phyloP scores from a whole-genome alignment of 805 yeast species.

The Metschnikowia lunata region DNA sequence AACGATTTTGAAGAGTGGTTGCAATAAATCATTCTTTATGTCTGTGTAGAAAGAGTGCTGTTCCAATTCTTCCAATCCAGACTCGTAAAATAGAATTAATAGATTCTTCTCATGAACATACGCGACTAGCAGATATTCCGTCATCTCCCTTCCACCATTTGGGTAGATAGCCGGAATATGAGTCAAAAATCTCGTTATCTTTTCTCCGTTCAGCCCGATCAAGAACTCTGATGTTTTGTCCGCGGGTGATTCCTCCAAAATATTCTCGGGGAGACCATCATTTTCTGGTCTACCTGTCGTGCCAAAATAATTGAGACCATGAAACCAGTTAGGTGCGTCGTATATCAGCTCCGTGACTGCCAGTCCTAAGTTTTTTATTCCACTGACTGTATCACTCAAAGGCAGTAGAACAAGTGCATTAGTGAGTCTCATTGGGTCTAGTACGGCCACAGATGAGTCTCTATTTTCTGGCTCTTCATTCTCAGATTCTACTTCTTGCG shows the following conservation, averaged over 20 bases:
- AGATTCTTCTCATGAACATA: constrained; percentile 22
- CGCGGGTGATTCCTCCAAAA: background rate
- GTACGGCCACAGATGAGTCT: constrained; percentile 23
- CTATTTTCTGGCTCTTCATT: constrained; percentile 5
- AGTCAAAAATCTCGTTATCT: constrained; percentile 24
- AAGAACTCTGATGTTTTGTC: constrained; percentile 20
- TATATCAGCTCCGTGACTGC: constrained; percentile 14
- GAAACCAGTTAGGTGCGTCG: constrained; percentile 13
- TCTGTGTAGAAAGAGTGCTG: constrained; percentile 20
- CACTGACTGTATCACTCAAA: constrained; percentile 31
- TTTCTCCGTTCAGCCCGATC: constrained; percentile 20
- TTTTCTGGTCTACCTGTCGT: background rate
- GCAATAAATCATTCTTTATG: constrained; percentile 15
- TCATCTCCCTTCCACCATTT: constrained; percentile 5
- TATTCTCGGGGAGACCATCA: background rate
- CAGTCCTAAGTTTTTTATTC: constrained; percentile 25
- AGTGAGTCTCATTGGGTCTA: constrained; percentile 34
- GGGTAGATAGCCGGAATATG: constrained; percentile 18
- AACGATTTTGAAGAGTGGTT: constrained; percentile 24
- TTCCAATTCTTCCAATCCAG: constrained; percentile 22
- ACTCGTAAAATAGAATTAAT: constrained; percentile 29
- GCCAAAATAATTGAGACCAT: constrained; percentile 3
- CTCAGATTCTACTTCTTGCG: background rate
- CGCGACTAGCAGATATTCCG: constrained; percentile 31
- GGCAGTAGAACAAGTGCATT: constrained; percentile 38